Conservation (phyloP, 2,329 filamentous ascomycete genomes). For the Esteya vermicola region DNA sequence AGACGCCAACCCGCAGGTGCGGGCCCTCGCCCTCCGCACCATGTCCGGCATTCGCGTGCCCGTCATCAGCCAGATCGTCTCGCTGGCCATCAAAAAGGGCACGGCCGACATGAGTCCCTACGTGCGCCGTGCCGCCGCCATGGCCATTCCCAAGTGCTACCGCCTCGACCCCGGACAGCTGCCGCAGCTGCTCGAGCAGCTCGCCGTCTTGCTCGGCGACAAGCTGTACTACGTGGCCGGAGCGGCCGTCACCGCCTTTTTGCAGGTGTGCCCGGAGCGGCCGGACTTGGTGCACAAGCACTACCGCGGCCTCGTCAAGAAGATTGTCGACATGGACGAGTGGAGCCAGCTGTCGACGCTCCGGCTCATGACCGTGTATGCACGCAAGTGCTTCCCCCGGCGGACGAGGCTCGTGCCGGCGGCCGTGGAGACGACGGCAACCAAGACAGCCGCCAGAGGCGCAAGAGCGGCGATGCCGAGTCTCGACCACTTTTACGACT, state of each 20-base stretch:
- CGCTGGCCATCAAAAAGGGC: slow-evolving; percentile 87
- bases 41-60: slow-evolving; percentile 98
- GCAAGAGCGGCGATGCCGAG: slow-evolving; percentile 26
- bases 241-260: slow-evolving; percentile 75
- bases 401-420: slow-evolving; percentile 36
- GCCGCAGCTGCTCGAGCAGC: slow-evolving; percentile 72
- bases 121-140: slow-evolving; percentile 80
- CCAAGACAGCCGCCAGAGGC: not conserved
- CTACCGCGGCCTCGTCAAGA: slow-evolving; percentile 72
- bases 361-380: slow-evolving; percentile 69
- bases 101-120: slow-evolving; percentile 87
- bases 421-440: not conserved
- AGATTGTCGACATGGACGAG: slow-evolving; percentile 97
- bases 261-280: slow-evolving; percentile 77
- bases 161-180: slow-evolving; percentile 73
- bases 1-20: slow-evolving; percentile 78
- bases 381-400: slow-evolving; percentile 73
- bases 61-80: slow-evolving; percentile 95
- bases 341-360: slow-evolving; percentile 86
- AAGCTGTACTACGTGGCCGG: slow-evolving; percentile 95
- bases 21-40: slow-evolving; percentile 82
- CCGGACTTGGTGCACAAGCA: slow-evolving; percentile 84
- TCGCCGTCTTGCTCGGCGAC: slow-evolving; percentile 67
- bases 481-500: slow-evolving; percentile 70
- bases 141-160: slow-evolving; percentile 94